phyloP scores from a whole-genome alignment of 306 rosid species.

The Casuarina glauca region DNA sequence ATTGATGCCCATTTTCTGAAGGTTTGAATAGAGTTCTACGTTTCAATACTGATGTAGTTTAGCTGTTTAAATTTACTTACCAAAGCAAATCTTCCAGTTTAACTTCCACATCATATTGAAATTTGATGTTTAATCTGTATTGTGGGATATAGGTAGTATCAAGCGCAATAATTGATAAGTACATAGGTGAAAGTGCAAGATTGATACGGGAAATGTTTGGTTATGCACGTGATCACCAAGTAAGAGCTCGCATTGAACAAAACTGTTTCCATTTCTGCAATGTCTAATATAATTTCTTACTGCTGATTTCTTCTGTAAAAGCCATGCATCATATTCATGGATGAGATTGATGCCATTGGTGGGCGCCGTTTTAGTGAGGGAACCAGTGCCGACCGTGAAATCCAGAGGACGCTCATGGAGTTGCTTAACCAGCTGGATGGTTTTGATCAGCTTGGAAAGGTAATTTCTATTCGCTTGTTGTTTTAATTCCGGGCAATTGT shows the following conservation, averaged over 20 bases:
- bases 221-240: slow-evolving; percentile 69
- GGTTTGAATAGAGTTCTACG: slow-evolving; percentile 23
- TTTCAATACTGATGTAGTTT: neutral
- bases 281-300: slow-evolving; percentile 4
- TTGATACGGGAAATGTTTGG: slow-evolving; percentile 63
- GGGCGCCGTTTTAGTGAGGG: slow-evolving; percentile 68
- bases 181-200: slow-evolving; percentile 62
- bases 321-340: slow-evolving; percentile 72
- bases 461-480: slow-evolving; percentile 17
- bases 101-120: neutral
- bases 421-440: slow-evolving; percentile 67
- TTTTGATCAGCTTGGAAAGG: slow-evolving; percentile 63
- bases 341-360: slow-evolving; percentile 67
- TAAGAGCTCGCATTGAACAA: slow-evolving; percentile 7
- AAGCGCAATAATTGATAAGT: slow-evolving; percentile 60
- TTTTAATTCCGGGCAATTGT: neutral
- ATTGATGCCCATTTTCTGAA: slow-evolving; percentile 60
- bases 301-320: slow-evolving; percentile 11
- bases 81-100: neutral
- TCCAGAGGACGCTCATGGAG: slow-evolving; percentile 66
- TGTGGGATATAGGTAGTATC: slow-evolving; percentile 47
- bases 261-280: neutral
- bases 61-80: neutral
- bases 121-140: neutral
- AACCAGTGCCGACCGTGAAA: slow-evolving; percentile 65